Percentiles rank a stretch among this genome's conserved stretches.
These are phyloP conservation scores for Nematodospora anomalae DNA, from an alignment of 1,139 yeast species.

Conservation along the genomic window DNA sequence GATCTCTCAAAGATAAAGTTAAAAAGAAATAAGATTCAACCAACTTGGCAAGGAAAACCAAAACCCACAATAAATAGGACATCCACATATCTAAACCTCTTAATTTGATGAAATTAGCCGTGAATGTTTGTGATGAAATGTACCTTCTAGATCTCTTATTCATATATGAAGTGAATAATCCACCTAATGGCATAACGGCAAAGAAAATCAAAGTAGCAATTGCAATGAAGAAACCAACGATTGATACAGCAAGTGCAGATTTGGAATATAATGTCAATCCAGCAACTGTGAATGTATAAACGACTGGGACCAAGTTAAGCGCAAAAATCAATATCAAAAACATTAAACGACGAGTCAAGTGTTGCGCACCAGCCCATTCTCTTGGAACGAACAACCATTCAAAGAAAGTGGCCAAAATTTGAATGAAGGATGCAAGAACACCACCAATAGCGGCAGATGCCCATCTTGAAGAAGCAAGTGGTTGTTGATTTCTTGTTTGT, in stretches of 20 bases:
- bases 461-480: conserved; percentile 87
- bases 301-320: conserved; percentile 80
- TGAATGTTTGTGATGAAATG: conserved; percentile 92
- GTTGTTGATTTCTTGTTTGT: conserved; percentile 81
- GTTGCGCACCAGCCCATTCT: conserved; percentile 99
- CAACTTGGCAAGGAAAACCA: conserved; percentile 86
- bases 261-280: conserved; percentile 66
- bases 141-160: conserved; percentile 85
- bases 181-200: conserved; percentile 95
- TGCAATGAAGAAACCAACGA: conserved; percentile 89
- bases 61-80: conserved; percentile 87
- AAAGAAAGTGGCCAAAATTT: conserved; percentile 81
- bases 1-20: conserved; percentile 89
- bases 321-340: conserved; percentile 67
- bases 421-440: conserved; percentile 75
- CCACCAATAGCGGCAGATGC: conserved; percentile 94
- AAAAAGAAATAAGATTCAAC: conserved; percentile 91
- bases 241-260: conserved; percentile 79
- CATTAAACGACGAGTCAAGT: conserved; percentile 81
- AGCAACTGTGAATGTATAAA: conserved; percentile 82
- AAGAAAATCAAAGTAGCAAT: conserved; percentile 81
- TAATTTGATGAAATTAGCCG: conserved; percentile 84
- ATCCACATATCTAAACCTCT: conserved; percentile 93
- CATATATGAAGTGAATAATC: conserved; percentile 90
- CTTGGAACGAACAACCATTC: conserved; percentile 98